phyloP scores from a whole-genome alignment of 1,139 yeast genomes.

The Lipomyces yarrowii region DNA sequence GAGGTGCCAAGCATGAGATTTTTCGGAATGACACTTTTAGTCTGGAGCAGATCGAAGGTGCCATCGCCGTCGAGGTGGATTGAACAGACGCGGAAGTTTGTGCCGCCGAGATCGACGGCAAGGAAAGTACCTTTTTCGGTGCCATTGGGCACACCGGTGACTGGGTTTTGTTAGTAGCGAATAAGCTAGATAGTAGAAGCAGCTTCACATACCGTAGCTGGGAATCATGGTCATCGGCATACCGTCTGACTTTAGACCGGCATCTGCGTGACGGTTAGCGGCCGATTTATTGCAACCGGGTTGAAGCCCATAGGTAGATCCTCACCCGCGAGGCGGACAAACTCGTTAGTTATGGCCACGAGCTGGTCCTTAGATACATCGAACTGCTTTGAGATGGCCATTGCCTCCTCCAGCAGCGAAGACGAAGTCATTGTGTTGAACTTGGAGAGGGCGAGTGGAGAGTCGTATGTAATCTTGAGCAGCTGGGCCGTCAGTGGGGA shows the following conservation, averaged over 20 bases:
- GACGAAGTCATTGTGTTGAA: conserved; percentile 5
- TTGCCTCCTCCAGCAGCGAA: conserved; percentile 1
- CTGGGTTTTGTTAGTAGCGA: conserved; percentile 39
- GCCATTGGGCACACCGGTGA: conserved; percentile 80
- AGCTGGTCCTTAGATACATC: conserved; percentile 11
- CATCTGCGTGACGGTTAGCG: conserved; percentile 15
- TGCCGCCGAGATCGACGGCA: conserved; percentile 89
- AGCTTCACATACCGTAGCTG: conserved; percentile 27
- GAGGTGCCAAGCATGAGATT: conserved; percentile 66
- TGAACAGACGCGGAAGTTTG: conserved; percentile 88
- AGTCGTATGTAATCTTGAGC: not conserved
- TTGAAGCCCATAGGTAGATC: not conserved
- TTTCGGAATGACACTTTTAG: conserved; percentile 71
- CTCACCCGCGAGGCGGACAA: conserved; percentile 18
- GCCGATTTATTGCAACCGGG: not conserved
- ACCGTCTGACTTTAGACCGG: conserved; percentile 30
- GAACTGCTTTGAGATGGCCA: conserved; percentile 10
- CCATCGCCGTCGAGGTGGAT: conserved; percentile 78
- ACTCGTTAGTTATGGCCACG: conserved; percentile 15
- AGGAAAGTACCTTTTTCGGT: conserved; percentile 72
- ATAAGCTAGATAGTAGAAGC: not conserved
- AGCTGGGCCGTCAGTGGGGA: not conserved
- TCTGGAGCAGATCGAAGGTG: conserved; percentile 69
- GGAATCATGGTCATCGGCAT: conserved; percentile 36
- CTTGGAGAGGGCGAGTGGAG: not conserved